phyloP scores from a whole-genome alignment of 2,329 filamentous ascomycete species.

The Fusarium torulosum region DNA sequence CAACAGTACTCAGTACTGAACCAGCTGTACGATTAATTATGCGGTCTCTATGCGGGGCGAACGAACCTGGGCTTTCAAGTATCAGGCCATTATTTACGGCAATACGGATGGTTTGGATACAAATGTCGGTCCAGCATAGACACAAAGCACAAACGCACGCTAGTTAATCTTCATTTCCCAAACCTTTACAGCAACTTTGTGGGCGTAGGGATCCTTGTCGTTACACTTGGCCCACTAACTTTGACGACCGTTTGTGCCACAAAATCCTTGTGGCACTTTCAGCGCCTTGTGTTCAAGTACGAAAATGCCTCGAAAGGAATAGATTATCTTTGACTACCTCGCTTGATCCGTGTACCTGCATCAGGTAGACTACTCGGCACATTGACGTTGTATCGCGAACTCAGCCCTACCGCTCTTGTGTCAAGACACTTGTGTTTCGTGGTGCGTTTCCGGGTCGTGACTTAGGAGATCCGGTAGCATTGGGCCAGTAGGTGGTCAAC shows the following conservation, averaged over 20 bases:
- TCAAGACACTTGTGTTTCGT: conserved; percentile 33
- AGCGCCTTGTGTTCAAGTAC: conserved; percentile 31
- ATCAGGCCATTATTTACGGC: conserved; percentile 41
- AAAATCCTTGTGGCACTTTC: conserved; percentile 33
- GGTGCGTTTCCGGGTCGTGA: conserved; percentile 36
- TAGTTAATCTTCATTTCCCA: conserved; percentile 47
- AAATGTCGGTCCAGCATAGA: conserved; percentile 38
- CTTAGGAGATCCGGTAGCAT: conserved; percentile 37
- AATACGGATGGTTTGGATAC: conserved; percentile 33
- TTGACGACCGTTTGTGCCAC: conserved; percentile 34
- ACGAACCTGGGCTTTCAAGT: conserved; percentile 19
- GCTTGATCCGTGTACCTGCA: conserved; percentile 27
- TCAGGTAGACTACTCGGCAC: conserved; percentile 25
- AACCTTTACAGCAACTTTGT: conserved; percentile 22
- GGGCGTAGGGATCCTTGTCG: conserved; percentile 43
- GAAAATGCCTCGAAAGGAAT: conserved; percentile 40
- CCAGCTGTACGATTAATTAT: conserved; percentile 26
- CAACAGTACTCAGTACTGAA: conserved; percentile 6
- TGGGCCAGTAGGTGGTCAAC: conserved; percentile 35
- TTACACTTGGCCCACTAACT: conserved; percentile 31
- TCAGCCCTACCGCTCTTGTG: conserved; percentile 39
- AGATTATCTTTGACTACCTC: conserved; percentile 13
- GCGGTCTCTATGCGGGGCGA: conserved; percentile 23
- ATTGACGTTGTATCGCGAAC: conserved; percentile 38
- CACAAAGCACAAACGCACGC: conserved; percentile 28